phyloP scores from a whole-genome alignment of 768 basidiomycete species.

The Lactarius sp. region DNA sequence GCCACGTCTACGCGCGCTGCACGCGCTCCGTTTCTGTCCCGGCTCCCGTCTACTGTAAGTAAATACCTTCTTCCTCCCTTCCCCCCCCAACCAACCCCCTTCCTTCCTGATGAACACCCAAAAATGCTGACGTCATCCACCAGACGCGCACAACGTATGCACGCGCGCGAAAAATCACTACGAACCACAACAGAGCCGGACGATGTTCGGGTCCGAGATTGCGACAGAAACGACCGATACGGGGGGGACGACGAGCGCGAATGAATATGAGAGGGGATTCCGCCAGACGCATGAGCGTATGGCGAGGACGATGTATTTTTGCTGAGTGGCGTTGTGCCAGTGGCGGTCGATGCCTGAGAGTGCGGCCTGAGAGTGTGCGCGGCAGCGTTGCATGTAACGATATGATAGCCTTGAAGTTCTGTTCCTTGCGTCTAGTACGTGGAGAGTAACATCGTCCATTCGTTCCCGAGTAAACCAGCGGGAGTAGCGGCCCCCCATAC shows the following conservation, averaged over 20 bases:
- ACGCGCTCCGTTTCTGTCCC: constrained; percentile 80
- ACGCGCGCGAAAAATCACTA: constrained; percentile 76
- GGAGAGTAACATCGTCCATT: too few species aligned
- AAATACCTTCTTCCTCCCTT: too few species aligned
- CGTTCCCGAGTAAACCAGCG: too few species aligned
- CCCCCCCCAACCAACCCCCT: too few species aligned
- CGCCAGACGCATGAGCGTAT: constrained; percentile 50
- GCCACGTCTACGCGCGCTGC: constrained; percentile 76
- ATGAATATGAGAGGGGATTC: constrained; percentile 39
- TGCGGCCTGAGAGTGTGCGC: too few species aligned
- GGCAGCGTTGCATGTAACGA: too few species aligned
- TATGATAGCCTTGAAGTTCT: too few species aligned
- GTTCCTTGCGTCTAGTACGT: too few species aligned
- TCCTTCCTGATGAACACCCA: not conserved
- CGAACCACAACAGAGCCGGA: constrained; percentile 48
- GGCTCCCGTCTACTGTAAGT: constrained; percentile 73
- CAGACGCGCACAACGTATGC: constrained; percentile 71
- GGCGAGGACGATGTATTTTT: constrained; percentile 34
- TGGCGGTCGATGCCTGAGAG: too few species aligned
- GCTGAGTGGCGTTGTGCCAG: constrained; percentile 17
- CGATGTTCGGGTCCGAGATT: constrained; percentile 44
- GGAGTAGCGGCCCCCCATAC: not conserved
- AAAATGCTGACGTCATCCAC: constrained; percentile 27
- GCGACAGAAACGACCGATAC: constrained; percentile 33
- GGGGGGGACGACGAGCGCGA: constrained; percentile 28